phyloP scores from a whole-genome alignment of 148 eudicot genomes.

The Fagopyrum esculentum region DNA sequence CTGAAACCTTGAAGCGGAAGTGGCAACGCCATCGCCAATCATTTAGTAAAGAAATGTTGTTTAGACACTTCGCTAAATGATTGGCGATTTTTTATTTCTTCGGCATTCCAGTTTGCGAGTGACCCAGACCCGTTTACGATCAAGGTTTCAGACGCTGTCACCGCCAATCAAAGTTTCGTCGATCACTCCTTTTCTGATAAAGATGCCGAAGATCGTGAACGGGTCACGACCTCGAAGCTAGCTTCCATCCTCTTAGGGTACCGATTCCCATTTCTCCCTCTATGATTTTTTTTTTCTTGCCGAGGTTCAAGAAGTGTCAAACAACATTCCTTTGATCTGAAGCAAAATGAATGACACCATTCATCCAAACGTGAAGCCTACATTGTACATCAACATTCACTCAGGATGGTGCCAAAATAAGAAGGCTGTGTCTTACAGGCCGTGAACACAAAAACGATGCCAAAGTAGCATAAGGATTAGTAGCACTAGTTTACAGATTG shows the following conservation, averaged over 20 bases:
- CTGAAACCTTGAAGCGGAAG: too few species aligned
- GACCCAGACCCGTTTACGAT: too few species aligned
- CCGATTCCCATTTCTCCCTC: not conserved
- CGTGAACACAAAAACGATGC: not conserved
- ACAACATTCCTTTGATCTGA: not conserved
- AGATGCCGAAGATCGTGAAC: slow-evolving; percentile 65
- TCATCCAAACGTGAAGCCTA: not conserved
- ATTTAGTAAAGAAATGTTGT: too few species aligned
- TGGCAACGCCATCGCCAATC: too few species aligned
- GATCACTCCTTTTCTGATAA: slow-evolving; percentile 23
- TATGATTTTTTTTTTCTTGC: too few species aligned
- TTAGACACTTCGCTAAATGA: too few species aligned
- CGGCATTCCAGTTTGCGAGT: too few species aligned
- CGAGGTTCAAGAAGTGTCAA: not conserved
- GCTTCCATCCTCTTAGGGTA: slow-evolving; percentile 84
- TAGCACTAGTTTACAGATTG: not conserved
- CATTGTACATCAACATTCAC: not conserved
- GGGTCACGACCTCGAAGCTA: slow-evolving; percentile 66
- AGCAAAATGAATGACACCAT: not conserved
- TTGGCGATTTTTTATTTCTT: too few species aligned
- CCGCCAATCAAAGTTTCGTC: slow-evolving; percentile 14
- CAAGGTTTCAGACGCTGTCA: slow-evolving; percentile 18
- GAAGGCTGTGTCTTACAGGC: slow-evolving; percentile 1
- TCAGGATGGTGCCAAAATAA: not conserved
- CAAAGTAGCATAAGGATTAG: not conserved